Conservation (phyloP, 2,329 filamentous ascomycete genomes). For the Fonsecaea pugnacius region DNA sequence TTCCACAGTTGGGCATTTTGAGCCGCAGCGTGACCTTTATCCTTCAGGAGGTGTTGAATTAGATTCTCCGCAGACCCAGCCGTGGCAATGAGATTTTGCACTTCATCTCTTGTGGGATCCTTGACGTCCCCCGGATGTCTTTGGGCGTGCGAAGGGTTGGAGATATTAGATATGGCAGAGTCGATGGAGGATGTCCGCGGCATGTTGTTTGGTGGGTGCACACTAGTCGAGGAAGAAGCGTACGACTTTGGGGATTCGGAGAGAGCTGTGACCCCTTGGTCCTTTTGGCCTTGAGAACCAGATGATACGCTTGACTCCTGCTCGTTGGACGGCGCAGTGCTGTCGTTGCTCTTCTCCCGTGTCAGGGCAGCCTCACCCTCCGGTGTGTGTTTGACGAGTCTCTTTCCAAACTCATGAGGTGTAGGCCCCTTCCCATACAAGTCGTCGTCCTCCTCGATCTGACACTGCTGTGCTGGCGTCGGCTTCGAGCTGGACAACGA, state of each 20-base stretch:
- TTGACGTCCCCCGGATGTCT: conserved; percentile 63
- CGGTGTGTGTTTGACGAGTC: conserved; percentile 8
- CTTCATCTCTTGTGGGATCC: conserved; percentile 70
- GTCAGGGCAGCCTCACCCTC: conserved; percentile 20
- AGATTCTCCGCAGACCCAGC: conserved; percentile 89
- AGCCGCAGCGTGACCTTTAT: conserved; percentile 84
- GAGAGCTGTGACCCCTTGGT: conserved; percentile 12
- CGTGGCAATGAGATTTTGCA: conserved; percentile 76
- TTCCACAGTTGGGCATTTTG: conserved; percentile 95
- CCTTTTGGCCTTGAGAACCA: not conserved
- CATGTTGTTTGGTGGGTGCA: conserved; percentile 38
- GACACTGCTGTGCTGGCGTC: conserved; percentile 10
- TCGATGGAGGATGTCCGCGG: conserved; percentile 88
- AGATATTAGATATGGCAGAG: conserved; percentile 82
- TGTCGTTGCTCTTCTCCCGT: conserved; percentile 4
- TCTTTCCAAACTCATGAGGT: conserved; percentile 22
- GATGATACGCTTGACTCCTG: conserved; percentile 3
- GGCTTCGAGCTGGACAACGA: conserved; percentile 37
- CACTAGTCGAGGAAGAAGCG: conserved; percentile 16
- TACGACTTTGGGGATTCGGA: conserved; percentile 29
- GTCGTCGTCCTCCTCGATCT: conserved; percentile 15
- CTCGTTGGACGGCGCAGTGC: not conserved
- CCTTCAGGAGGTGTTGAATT: conserved; percentile 83
- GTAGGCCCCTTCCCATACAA: conserved; percentile 4
- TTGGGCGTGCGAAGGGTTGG: conserved; percentile 61